Evolutionary conservation across 2,329 filamentous ascomycete species (phyloP), one percentile per base, ranked within the genome.

Genomic region (Monilinia laxa): DNA sequence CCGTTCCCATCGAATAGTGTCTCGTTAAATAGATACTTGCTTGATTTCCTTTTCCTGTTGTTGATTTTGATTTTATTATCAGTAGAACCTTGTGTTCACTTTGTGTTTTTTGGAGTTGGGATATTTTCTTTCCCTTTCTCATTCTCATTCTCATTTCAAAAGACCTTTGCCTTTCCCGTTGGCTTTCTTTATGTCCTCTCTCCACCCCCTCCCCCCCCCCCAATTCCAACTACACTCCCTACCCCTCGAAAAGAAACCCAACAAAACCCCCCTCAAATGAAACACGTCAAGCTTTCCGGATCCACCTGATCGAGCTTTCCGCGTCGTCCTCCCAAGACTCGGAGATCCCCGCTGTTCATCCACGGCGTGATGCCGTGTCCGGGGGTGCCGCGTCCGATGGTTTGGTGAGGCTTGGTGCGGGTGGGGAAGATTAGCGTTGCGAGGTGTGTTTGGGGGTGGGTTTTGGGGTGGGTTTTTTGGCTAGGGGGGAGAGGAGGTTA

Each of bases 261-360:
- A 28, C 28, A 28, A 28, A 28, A 28, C 4, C 28, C 2, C 28
- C 52, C 9, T 51, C 45, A 49, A 60, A 28, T 47, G 12, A 60
- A 60, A 51, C 57, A 47, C 28, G 57, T 60, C 45, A 60, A 60
- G 42, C 57, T 60, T 28, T 60, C 57, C 28, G 57, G 57, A 60
- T 60, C 57, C 42, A 60, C 57, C 31, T 60, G 57, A 49, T 60
- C 57, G 25, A 60, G 10, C 28, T 60, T 60, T 11, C 57, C 57
- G 18, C 28, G 35, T 18, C 57, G 20, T 5, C 57, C 57, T 2
- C 57, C 57, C n/a, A 60, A 11, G 2, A 60, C 35, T 14, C 57
- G 28, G 5, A 60, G 20, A 49, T 60, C 57, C 16, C 57, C 57
- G 7, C 57, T 60, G 42, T 60, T 60, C 57, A 60, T 60, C 57